Base-by-base conservation (phyloP, 495 filamentous ascomycete genomes). In the Niebla homalea region DNA sequence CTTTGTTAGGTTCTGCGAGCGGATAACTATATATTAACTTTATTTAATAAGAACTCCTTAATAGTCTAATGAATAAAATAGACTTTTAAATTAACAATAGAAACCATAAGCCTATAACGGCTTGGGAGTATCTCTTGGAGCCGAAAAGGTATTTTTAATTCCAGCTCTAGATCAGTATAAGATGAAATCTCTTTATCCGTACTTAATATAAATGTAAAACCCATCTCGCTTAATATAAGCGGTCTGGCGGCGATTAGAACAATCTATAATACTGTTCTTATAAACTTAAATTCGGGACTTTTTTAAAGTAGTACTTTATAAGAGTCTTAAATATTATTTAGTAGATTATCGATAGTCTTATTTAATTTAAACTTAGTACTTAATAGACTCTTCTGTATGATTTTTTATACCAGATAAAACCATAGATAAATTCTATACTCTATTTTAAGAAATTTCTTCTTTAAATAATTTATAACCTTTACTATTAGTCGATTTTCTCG, bases 391-490 rank as follows among this genome's bases (percentile, higher is more conserved):
- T 57, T 46, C 41, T 58, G 26, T 25, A 71, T 61, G 11, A 61
- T 59, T 25, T 67, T 54, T 25, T 67, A 53, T 4, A 57, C 64
- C 1, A 73, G 56, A 38, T 58, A 52, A 14, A 69, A 58, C 70
- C 68, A 74, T 21, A 74, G 66, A 56, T 74, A 74, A 19, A 67
- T 74, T 40, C 69, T 57, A 41, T 73, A 57, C 26, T 67, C 48
- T 49, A 63, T 68, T 26, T 51, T 50, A 45, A 67, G 59, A 7
- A 71, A 57, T 15, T 46, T 48, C 36, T 38, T 45, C 12, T 45
- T 4, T 16, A 26, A 38, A 45, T 45, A 22, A 25, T 37, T 22
- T 8, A 2, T 15, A 37, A 45, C 25, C 2, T 15, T 45, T n/a
- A 4, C 0, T 1, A 2, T 1, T 26, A 51, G 41, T 19, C 49